phyloP scores from a whole-genome alignment of 2,329 filamentous ascomycete species.

The Hymenoscyphus linearis region DNA sequence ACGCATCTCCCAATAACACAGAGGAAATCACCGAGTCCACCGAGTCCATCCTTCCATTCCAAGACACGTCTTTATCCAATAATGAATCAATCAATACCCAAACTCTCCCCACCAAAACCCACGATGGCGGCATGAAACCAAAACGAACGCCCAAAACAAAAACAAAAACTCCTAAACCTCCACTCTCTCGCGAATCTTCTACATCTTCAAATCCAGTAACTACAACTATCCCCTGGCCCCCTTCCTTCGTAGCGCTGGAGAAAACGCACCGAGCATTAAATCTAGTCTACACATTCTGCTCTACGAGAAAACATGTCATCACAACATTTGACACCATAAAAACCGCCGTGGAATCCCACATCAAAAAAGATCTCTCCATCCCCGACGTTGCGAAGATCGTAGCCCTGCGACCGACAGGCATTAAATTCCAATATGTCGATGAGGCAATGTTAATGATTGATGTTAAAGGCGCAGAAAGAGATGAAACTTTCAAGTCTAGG shows the following conservation, averaged over 20 bases:
- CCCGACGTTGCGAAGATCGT: slow-evolving; percentile 81
- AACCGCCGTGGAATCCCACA: slow-evolving; percentile 77
- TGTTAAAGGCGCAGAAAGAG: slow-evolving; percentile 60
- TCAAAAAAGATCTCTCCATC: slow-evolving; percentile 61
- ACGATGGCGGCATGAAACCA: slow-evolving; percentile 46
- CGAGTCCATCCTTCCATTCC: not conserved
- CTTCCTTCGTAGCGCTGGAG: slow-evolving; percentile 64
- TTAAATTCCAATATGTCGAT: slow-evolving; percentile 83
- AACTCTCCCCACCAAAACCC: slow-evolving; percentile 48
- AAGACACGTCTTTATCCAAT: not conserved
- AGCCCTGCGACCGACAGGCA: slow-evolving; percentile 67
- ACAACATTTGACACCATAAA: slow-evolving; percentile 90
- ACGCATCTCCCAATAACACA: not conserved
- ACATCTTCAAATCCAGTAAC: slow-evolving; percentile 22
- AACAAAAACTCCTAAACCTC: slow-evolving; percentile 15
- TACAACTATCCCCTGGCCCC: slow-evolving; percentile 56
- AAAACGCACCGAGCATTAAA: slow-evolving; percentile 82
- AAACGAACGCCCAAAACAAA: slow-evolving; percentile 41
- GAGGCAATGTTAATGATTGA: slow-evolving; percentile 78
- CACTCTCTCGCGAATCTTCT: slow-evolving; percentile 22
- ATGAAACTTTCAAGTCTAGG: slow-evolving; percentile 57
- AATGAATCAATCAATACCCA: slow-evolving; percentile 33
- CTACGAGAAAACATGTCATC: slow-evolving; percentile 82
- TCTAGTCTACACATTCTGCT: slow-evolving; percentile 91
- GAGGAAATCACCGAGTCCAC: not conserved